Evolutionary conservation across 768 basidiomycete genomes (phyloP).

Genomic region (Termitomyces sp.): DNA sequence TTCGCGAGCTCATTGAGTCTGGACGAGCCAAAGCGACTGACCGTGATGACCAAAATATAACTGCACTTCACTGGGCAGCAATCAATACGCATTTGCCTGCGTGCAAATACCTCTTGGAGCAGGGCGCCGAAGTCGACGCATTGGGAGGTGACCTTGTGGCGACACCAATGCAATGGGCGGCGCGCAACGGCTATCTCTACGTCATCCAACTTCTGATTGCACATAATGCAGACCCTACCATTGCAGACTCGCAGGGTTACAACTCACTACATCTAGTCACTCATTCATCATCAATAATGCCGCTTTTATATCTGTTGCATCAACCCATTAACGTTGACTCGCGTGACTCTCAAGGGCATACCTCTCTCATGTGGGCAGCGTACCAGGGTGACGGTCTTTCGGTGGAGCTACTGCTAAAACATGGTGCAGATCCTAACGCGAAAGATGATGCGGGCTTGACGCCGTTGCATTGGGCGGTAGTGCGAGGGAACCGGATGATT

Average conservation of each 20-base stretch:
- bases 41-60: slow-evolving; percentile 87
- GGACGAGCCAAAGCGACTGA: slow-evolving; percentile 69
- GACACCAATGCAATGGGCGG: slow-evolving; percentile 97
- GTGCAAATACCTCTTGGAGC: slow-evolving; percentile 82
- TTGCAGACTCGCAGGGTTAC: slow-evolving; percentile 92
- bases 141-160: slow-evolving; percentile 91
- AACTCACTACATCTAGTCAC: slow-evolving; percentile 94
- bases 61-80: slow-evolving; percentile 96
- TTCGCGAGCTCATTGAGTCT: slow-evolving; percentile 65
- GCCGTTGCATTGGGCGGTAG: slow-evolving; percentile 96
- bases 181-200: slow-evolving; percentile 94
- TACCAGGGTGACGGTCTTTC: slow-evolving; percentile 98
- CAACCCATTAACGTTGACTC: slow-evolving; percentile 92
- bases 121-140: slow-evolving; percentile 93
- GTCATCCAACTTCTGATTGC: slow-evolving; percentile 88
- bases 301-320: slow-evolving; percentile 84
- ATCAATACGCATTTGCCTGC: slow-evolving; percentile 93
- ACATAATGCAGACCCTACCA: slow-evolving; percentile 89
- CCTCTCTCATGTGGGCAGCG: slow-evolving; percentile 96
- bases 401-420: slow-evolving; percentile 83
- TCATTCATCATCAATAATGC: slow-evolving; percentile 93
- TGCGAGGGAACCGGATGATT: slow-evolving; percentile 85
- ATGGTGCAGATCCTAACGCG: slow-evolving; percentile 75
- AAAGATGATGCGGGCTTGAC: slow-evolving; percentile 81
- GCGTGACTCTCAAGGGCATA: slow-evolving; percentile 88